Evolutionary conservation across 2,329 filamentous ascomycete species (phyloP).

Genomic region (Pseudogymnoascus sp.): DNA sequence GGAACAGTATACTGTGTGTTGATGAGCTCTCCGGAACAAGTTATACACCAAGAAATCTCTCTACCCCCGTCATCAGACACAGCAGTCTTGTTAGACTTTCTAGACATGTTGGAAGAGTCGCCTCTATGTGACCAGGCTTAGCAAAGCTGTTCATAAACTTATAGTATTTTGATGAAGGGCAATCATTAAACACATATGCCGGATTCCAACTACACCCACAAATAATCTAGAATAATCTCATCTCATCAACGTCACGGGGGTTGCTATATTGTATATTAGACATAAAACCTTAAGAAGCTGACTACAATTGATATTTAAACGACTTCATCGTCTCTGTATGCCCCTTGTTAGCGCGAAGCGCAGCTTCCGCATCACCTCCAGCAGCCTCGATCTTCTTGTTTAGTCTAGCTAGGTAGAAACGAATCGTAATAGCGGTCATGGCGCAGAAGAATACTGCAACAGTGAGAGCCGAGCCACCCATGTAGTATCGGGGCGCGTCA

Average conservation of each 20-base stretch:
- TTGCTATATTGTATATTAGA: not conserved
- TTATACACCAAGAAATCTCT: not conserved
- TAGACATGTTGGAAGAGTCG: not conserved
- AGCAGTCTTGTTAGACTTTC: not conserved
- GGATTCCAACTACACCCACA: not conserved
- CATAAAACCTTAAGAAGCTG: not conserved
- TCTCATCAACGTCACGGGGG: not conserved
- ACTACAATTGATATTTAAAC: not conserved
- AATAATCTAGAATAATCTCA: not conserved
- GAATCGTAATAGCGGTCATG: not conserved
- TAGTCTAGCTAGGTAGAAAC: not conserved
- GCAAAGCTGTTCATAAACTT: not conserved
- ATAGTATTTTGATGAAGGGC: not conserved
- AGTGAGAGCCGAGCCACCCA: slow-evolving; percentile 15
- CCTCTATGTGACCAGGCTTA: not conserved
- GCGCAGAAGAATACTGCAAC: not conserved
- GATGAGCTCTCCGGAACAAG: not conserved
- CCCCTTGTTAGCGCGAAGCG: not conserved
- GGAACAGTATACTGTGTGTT: not conserved
- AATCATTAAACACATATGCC: not conserved
- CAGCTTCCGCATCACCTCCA: not conserved
- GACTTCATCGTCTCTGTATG: not conserved
- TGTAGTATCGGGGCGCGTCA: slow-evolving; percentile 27
- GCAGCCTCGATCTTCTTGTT: slow-evolving; percentile 1
- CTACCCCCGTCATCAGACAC: not conserved